Percentiles rank a stretch among this genome's conserved stretches.
Evolutionary conservation across 1,284 basidiomycete genomes (phyloP).

Genomic region (Ceratobasidium sp.): DNA sequence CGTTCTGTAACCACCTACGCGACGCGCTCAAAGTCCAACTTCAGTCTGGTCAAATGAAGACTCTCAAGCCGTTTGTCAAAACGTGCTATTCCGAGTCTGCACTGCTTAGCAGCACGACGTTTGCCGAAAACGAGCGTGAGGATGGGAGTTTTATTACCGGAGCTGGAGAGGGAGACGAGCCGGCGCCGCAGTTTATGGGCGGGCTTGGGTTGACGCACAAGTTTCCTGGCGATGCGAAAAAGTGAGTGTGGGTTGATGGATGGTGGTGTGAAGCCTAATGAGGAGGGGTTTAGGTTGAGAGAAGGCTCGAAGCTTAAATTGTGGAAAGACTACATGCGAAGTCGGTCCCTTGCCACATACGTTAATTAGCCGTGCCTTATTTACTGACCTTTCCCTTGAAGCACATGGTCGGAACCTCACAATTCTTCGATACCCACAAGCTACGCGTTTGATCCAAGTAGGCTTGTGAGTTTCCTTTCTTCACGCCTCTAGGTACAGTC

Average conservation of each 20-base stretch:
- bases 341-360: slow-evolving; percentile 61
- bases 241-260: slow-evolving; percentile 63
- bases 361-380: slow-evolving; percentile 6
- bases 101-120: slow-evolving; percentile 65
- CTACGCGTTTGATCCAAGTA: slow-evolving; percentile 96
- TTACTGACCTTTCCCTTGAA: slow-evolving; percentile 53
- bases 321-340: slow-evolving; percentile 90
- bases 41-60: slow-evolving; percentile 92
- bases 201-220: slow-evolving; percentile 90
- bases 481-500: not conserved
- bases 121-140: slow-evolving; percentile 72
- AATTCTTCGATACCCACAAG: slow-evolving; percentile 96
- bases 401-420: slow-evolving; percentile 90
- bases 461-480: slow-evolving; percentile 66
- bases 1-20: slow-evolving; percentile 91
- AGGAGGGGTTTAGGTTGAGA: slow-evolving; percentile 70
- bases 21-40: slow-evolving; percentile 91
- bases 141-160: slow-evolving; percentile 69
- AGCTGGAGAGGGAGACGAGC: slow-evolving; percentile 64
- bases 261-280: not conserved
- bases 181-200: slow-evolving; percentile 75
- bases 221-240: slow-evolving; percentile 94
- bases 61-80: slow-evolving; percentile 89
- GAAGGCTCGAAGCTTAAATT: slow-evolving; percentile 98
- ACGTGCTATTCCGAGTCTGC: slow-evolving; percentile 97